Evolutionary conservation across 495 filamentous ascomycete species (phyloP), one percentile per base, ranked within the genome.

Genomic region (Penicillium pulvis): DNA sequence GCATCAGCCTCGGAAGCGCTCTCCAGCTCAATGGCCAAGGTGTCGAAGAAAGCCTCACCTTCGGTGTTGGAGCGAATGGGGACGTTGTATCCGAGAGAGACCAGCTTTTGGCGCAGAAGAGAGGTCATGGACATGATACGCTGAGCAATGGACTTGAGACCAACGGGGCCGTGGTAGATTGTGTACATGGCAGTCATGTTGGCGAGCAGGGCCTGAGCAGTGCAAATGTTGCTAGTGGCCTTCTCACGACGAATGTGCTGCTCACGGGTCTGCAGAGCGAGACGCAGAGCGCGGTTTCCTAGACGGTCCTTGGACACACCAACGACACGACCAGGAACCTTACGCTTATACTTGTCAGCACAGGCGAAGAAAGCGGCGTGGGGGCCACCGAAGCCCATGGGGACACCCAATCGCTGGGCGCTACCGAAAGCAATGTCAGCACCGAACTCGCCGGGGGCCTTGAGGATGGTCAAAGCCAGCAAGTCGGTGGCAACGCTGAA

Each of bases 141-240:
- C 67, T 93, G 84, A 11, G 94, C 94, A 64, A 98, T 98, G 17
- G 82, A 82, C 75, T 86, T 90, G 48, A 98, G 79, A 14, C 95
- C 95, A 35, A 83, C 65, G 3, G 94, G 94, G 3, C 94, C 94
- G 69, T 98, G 94, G 70, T 98, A 98, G 39, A 98, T 84, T n/a
- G 92, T 94, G 72, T 97, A 98, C 76, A 98, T 90, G 51, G 94
- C 91, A 64, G 86, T 95, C 91, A 98, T 97, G 72, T 98, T 98
- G 19, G 94, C 94, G 33, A 98, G 81, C 17, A 98, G 73, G 9
- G 94, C 94, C 71, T 98, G 94, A 7, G 94, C 94, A 20, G 94
- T 98, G 75, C 94, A 98, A 57, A 98, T 96, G 73, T 98, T 98
- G 79, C 92, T 97, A 6, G 94, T 98, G 2, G 94, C 94, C 83